Evolutionary conservation across 495 filamentous ascomycete genomes (phyloP).

Genomic region (Xylaria cubensis): DNA sequence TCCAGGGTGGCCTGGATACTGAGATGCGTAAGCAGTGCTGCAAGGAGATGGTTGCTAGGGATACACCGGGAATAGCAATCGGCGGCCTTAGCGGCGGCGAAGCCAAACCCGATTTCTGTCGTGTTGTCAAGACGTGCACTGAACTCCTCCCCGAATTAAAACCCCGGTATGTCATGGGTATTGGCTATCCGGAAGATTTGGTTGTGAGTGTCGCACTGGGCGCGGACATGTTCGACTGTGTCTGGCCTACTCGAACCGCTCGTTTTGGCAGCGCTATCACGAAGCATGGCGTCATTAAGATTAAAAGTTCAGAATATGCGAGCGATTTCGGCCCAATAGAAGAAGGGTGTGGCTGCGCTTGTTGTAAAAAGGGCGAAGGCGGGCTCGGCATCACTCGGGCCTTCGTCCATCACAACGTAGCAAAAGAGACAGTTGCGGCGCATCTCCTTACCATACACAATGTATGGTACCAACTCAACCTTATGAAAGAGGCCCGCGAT

Average conservation of each 20-base stretch:
- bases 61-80: constrained; percentile 96
- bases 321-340: constrained; percentile 85
- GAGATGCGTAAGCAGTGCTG: constrained; percentile 86
- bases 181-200: constrained; percentile 95
- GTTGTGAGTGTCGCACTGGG: constrained; percentile 90
- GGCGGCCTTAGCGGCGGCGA: constrained; percentile 89
- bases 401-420: constrained; percentile 87
- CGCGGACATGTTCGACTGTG: constrained; percentile 99
- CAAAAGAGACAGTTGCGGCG: constrained; percentile 94
- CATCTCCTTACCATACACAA: constrained; percentile 96
- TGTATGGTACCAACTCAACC: constrained; percentile 81
- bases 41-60: constrained; percentile 84
- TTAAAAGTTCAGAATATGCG: constrained; percentile 77
- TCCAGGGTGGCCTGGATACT: constrained; percentile 94
- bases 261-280: constrained; percentile 95
- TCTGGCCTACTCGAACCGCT: constrained; percentile 97
- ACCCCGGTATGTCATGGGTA: constrained; percentile 97
- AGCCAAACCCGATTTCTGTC: constrained; percentile 64
- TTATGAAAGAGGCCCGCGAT: constrained; percentile 77
- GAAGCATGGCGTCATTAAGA: constrained; percentile 77
- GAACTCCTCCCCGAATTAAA: constrained; percentile 84
- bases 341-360: constrained; percentile 76
- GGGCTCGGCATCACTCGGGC: constrained; percentile 86
- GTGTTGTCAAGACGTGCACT: constrained; percentile 84
- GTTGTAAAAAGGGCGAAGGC: constrained; percentile 73